phyloP scores from a whole-genome alignment of 371 early-diverging fungal species.

The Parasitella parasitica region DNA sequence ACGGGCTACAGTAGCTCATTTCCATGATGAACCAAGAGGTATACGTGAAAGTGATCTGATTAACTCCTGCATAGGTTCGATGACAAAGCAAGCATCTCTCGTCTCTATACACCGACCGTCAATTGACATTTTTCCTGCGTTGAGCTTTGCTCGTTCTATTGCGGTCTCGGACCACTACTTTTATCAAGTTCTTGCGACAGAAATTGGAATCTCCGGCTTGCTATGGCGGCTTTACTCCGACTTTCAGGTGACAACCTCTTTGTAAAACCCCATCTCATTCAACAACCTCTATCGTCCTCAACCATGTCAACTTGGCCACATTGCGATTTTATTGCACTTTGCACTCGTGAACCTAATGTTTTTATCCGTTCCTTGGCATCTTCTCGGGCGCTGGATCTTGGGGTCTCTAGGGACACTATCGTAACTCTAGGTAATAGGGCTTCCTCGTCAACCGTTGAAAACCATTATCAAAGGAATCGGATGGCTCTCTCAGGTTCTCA shows the following conservation, averaged over 20 bases:
- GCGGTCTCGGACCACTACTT: neutral
- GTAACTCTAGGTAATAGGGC: constrained; percentile 13
- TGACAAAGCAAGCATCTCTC: neutral
- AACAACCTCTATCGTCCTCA: neutral
- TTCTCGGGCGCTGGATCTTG: neutral
- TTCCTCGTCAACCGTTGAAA: neutral
- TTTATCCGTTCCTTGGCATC: constrained; percentile 14
- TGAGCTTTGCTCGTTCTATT: constrained; percentile 1
- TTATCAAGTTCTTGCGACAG: neutral
- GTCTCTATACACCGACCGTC: neutral
- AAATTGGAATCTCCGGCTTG: neutral
- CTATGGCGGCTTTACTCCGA: neutral
- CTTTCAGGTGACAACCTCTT: neutral
- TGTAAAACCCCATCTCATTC: neutral
- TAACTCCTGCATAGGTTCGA: neutral
- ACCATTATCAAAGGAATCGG: constrained; percentile 3
- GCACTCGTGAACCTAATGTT: neutral
- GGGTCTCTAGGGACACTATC: constrained; percentile 3
- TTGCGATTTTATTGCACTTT: neutral
- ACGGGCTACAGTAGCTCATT: constrained; percentile 6
- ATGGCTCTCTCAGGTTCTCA: no score
- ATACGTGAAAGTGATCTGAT: neutral
- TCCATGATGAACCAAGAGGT: constrained; percentile 1
- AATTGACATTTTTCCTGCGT: neutral
- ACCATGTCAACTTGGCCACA: constrained; percentile 11